phyloP scores from a whole-genome alignment of 495 filamentous ascomycete species.

The Lasiosphaeriaceae sp. region DNA sequence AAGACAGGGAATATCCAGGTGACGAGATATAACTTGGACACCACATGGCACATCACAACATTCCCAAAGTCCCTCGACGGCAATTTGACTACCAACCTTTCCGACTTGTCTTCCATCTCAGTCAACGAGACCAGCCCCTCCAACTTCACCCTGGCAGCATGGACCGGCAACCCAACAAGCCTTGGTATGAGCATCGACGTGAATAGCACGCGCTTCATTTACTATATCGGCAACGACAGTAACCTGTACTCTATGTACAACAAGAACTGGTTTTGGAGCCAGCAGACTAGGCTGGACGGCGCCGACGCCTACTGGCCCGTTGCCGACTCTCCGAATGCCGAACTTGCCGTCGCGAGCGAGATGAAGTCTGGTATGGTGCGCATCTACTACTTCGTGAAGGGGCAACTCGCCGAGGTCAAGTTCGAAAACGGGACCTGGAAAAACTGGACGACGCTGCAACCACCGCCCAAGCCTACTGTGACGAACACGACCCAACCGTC shows the following conservation, averaged over 20 bases:
- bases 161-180: conserved; percentile 21
- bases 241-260: conserved; percentile 25
- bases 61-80: conserved; percentile 25
- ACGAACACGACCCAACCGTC: conserved; percentile 1
- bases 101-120: conserved; percentile 14
- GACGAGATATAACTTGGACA: conserved; percentile 18
- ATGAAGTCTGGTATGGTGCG: conserved; percentile 18
- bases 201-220: conserved; percentile 23
- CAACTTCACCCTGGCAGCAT: conserved; percentile 31
- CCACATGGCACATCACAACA: conserved; percentile 25
- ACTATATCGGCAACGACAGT: conserved; percentile 36
- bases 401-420: conserved; percentile 28
- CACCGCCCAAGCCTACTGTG: neutral
- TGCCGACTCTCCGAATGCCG: conserved; percentile 32
- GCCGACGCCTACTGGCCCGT: conserved; percentile 23
- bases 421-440: conserved; percentile 25
- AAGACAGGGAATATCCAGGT: conserved; percentile 27
- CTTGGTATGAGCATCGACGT: conserved; percentile 30
- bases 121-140: conserved; percentile 21
- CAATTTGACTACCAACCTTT: conserved; percentile 16
- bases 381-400: conserved; percentile 33
- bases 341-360: conserved; percentile 25
- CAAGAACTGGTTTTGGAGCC: conserved; percentile 23
- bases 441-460: conserved; percentile 8
- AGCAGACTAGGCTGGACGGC: conserved; percentile 16